Conservation (phyloP, 2,329 filamentous ascomycete species). For the Sporothrix pallida region DNA sequence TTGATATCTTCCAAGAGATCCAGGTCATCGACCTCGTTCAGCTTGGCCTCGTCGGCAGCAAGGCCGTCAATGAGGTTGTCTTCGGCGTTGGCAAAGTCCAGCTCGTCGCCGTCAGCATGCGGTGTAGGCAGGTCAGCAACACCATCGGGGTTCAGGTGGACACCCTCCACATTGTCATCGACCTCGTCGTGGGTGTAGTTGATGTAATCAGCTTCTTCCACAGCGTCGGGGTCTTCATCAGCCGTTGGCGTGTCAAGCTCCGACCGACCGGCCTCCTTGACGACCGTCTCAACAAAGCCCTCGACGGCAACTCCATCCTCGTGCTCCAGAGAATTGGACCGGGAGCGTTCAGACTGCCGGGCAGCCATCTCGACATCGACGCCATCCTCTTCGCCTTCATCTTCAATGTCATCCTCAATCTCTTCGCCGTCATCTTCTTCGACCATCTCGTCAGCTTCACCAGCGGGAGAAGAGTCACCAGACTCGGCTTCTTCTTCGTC, state of each 20-base stretch:
- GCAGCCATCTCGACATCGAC: constrained; percentile 28
- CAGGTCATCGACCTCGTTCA: constrained; percentile 28
- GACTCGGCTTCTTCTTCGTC: constrained; percentile 31
- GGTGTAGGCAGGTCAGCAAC: neutral
- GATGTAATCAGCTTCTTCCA: constrained; percentile 20
- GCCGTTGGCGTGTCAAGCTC: constrained; percentile 15
- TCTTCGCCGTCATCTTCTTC: constrained; percentile 36
- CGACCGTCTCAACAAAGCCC: neutral
- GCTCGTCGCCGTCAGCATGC: constrained; percentile 6
- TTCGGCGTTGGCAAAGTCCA: constrained; percentile 24
- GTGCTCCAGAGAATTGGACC: constrained; percentile 13
- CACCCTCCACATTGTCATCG: constrained; percentile 34
- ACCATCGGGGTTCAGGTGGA: constrained; percentile 17
- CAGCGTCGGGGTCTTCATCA: constrained; percentile 16
- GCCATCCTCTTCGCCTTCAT: constrained; percentile 27
- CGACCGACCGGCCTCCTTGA: neutral
- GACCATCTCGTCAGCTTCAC: constrained; percentile 32
- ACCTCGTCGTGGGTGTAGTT: constrained; percentile 35
- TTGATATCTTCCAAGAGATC: constrained; percentile 33
- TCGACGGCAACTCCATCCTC: constrained; percentile 25
- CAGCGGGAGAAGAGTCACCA: constrained; percentile 31
- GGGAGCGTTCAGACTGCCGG: neutral
- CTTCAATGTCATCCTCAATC: constrained; percentile 10
- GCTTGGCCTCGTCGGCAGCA: neutral
- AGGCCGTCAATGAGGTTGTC: constrained; percentile 15